Base-by-base conservation (phyloP, 1,284 basidiomycete species). In the Ceratobasidium sp. region DNA sequence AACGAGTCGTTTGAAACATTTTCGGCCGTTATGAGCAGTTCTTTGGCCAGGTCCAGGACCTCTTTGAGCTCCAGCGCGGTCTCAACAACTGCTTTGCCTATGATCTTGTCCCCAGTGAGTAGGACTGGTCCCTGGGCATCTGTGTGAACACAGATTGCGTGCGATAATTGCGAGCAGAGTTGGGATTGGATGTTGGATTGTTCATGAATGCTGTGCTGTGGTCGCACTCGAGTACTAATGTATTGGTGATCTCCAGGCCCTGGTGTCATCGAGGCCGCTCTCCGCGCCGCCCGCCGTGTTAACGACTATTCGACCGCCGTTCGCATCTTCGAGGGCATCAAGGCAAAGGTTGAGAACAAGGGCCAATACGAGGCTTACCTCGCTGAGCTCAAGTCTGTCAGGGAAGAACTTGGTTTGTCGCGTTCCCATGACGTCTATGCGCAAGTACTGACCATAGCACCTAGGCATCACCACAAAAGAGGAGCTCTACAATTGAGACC, bases 41-140 rank as follows among this genome's bases (percentile, higher is more conserved):
- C 83, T 98, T 98, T 85, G 83, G 91, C 77, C 86, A 87, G 65
- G 94, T 95, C 62, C 88, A 94, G 78, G 96, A 98, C 83, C 87
- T 97, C 72, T 98, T 98, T 78, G 96, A 98, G 84, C 90, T 96
- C 74, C 94, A 98, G 82, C 92, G 96, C 71, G 96, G 96, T 54
- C 85, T 99, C 75, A 99, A 99, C 87, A 99, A 99, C 86, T 97
- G 94, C 82, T 99, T 99, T 79, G 93, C 96, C 1, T 96, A 99
- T 81, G 96, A 99, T 80, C 87, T 99, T 73, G 97, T 99, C 29
- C 96, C 96, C 8, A 62, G 57, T 62, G 31, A 62, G 57, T 35
- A 27, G 25, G 50, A 40, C 17, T 40, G 54, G 17, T 38, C 22
- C 35, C 25, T 20, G 32, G 54, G 54, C 52, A 8, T 54, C 38